Evolutionary conservation across 164 flowering plant genomes (phyloP), one percentile per base, ranked within the genome.

Genomic region (Magnolia changhungtana): DNA sequence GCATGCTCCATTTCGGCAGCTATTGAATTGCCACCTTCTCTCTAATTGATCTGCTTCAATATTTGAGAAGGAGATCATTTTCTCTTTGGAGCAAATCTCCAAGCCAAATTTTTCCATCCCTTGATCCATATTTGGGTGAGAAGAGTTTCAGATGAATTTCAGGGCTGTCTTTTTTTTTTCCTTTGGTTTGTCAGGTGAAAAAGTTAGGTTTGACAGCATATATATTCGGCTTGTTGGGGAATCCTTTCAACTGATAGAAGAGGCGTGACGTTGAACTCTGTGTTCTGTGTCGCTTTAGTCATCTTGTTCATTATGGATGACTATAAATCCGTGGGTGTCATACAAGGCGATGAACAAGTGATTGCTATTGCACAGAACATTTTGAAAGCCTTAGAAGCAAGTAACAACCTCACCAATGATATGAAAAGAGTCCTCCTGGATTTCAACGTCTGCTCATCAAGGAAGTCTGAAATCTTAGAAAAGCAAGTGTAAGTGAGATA

Each of bases 341-440:
- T 29, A 6, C 71, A 45, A 29, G 18, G 45, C 14, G 45, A 67
- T 29, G 71, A 45, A 67, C 20, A 55, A 11, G 61, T 55, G 61
- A 16, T 14, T 11, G 61, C 61, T 9, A 55, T 55, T 8, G 61
- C 61, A 45, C 71, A 24, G 11, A 23, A 67, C 29, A 16, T 70
- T 49, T 29, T 16, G 18, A 37, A 70, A 70, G 50, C 51, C 50
- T n/a, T 70, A 1, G 23, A 50, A 3, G 45, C 58, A 55, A 68
- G 84, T 21, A 88, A 79, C 81, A 88, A 82, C 66, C 67, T 67
- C 58, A 73, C 75, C 7, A 67, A 73, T 23, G 75, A 73, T 24
- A 73, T 73, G 75, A 73, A 59, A 59, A 73, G 59, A 29, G 58
- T 73, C 75, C 75, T 73, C 6, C 59, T 66, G 11, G 23, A 61